phyloP scores from a whole-genome alignment of 169 alveolate species.

The Plasmodium adleri region DNA sequence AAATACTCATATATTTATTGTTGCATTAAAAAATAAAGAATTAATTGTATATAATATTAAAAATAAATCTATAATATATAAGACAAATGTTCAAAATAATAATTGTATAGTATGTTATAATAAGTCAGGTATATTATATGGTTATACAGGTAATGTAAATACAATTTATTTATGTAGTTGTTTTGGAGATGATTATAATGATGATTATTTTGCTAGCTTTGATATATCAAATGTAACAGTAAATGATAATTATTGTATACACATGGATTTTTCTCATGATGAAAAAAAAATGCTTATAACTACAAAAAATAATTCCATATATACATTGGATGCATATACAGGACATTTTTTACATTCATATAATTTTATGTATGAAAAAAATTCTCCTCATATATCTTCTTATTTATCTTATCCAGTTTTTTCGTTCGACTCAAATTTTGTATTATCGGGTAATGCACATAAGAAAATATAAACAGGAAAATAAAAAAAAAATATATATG shows the following conservation, averaged over 20 bases:
- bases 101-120: constrained; percentile 51
- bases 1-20: constrained; percentile 63
- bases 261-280: constrained; percentile 54
- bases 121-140: constrained; percentile 65
- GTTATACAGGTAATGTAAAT: constrained; percentile 29
- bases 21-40: constrained; percentile 36
- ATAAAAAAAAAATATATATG: neutral
- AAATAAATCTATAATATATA: constrained; percentile 23
- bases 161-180: constrained; percentile 60
- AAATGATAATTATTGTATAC: constrained; percentile 41
- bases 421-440: constrained; percentile 67
- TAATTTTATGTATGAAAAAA: constrained; percentile 37
- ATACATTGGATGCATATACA: constrained; percentile 68
- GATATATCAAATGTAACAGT: constrained; percentile 49
- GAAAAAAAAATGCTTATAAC: constrained; percentile 72
- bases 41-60: constrained; percentile 20
- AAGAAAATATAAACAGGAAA: too few species aligned
- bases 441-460: constrained; percentile 32
- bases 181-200: constrained; percentile 72
- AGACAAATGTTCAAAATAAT: constrained; percentile 35
- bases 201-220: constrained; percentile 65
- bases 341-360: constrained; percentile 54
- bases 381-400: neutral
- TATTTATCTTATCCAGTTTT: constrained; percentile 44
- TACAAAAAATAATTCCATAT: constrained; percentile 18